Evolutionary conservation across 768 basidiomycete species (phyloP).

Genomic region (Amanita brunnescens): DNA sequence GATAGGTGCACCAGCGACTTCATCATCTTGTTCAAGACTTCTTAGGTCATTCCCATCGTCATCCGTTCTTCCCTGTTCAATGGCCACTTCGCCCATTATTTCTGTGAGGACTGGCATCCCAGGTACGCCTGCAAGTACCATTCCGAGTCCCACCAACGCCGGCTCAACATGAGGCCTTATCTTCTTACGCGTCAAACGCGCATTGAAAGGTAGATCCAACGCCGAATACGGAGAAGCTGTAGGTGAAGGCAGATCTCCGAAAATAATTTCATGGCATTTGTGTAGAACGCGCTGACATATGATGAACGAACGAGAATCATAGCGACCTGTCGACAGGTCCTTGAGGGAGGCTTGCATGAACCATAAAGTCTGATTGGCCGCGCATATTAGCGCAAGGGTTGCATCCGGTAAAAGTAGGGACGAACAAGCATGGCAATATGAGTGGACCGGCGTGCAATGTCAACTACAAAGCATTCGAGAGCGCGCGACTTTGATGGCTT

Average conservation of each 20-base stretch:
- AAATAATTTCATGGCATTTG: slow-evolving; percentile 94
- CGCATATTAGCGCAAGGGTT: not conserved
- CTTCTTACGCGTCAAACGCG: slow-evolving; percentile 47
- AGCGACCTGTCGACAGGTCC: slow-evolving; percentile 55
- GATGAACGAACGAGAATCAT: slow-evolving; percentile 70
- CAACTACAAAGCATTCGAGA: slow-evolving; percentile 88
- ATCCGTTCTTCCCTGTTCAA: slow-evolving; percentile 82
- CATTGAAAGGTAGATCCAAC: slow-evolving; percentile 38
- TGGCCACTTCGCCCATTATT: slow-evolving; percentile 72
- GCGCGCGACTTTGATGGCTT: slow-evolving; percentile 88
- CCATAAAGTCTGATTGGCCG: slow-evolving; percentile 73
- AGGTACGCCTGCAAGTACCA: slow-evolving; percentile 67
- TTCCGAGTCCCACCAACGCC: slow-evolving; percentile 76
- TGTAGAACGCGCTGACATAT: slow-evolving; percentile 90
- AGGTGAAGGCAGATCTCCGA: slow-evolving; percentile 71
- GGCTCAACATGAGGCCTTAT: slow-evolving; percentile 69
- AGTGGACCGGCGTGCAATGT: slow-evolving; percentile 81
- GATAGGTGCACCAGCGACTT: slow-evolving; percentile 17
- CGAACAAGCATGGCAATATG: slow-evolving; percentile 94
- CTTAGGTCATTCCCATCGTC: slow-evolving; percentile 44
- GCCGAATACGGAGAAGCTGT: slow-evolving; percentile 59
- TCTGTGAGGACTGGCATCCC: slow-evolving; percentile 69
- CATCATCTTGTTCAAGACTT: slow-evolving; percentile 40
- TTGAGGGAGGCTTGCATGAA: slow-evolving; percentile 95
- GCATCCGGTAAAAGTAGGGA: slow-evolving; percentile 15